phyloP scores from a whole-genome alignment of 148 eudicot species.

The Chenopodium berlandieri region DNA sequence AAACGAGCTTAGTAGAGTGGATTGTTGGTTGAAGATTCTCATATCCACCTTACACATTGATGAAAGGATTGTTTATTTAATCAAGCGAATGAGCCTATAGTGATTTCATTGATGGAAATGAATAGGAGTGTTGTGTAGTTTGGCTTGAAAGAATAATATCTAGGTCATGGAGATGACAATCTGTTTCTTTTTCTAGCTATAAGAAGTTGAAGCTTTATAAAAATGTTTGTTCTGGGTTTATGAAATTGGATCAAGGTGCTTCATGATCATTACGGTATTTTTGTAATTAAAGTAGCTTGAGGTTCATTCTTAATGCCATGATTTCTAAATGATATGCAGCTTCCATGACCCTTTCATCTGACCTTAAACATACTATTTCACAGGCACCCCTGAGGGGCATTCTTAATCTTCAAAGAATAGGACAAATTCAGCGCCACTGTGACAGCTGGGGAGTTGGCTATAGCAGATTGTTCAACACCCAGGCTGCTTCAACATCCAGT shows the following conservation, averaged over 20 bases:
- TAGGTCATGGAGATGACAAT: not conserved
- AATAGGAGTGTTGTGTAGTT: not conserved
- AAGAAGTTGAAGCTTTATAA: not conserved
- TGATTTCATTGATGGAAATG: not conserved
- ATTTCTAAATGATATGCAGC: not conserved
- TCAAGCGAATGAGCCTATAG: not conserved
- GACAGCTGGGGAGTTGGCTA: slow-evolving; percentile 38
- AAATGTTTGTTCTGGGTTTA: not conserved
- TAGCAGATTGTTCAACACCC: slow-evolving; percentile 70
- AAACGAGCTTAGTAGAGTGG: not conserved
- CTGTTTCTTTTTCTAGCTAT: not conserved
- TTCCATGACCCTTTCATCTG: not conserved
- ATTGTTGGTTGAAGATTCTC: not conserved
- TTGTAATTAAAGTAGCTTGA: not conserved
- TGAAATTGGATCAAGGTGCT: not conserved
- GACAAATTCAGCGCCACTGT: slow-evolving; percentile 37
- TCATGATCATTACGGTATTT: not conserved
- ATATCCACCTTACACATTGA: not conserved
- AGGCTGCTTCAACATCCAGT: slow-evolving; percentile 67
- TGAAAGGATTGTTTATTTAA: not conserved
- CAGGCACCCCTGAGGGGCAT: slow-evolving; percentile 81
- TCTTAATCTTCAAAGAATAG: slow-evolving; percentile 52
- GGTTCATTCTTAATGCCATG: not conserved
- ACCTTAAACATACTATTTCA: slow-evolving; percentile 8
- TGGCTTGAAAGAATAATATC: not conserved